These are phyloP conservation scores for Oldenlandia corymbosa DNA, from an alignment of 257 asterid genomes.

Conservation along the genomic window DNA sequence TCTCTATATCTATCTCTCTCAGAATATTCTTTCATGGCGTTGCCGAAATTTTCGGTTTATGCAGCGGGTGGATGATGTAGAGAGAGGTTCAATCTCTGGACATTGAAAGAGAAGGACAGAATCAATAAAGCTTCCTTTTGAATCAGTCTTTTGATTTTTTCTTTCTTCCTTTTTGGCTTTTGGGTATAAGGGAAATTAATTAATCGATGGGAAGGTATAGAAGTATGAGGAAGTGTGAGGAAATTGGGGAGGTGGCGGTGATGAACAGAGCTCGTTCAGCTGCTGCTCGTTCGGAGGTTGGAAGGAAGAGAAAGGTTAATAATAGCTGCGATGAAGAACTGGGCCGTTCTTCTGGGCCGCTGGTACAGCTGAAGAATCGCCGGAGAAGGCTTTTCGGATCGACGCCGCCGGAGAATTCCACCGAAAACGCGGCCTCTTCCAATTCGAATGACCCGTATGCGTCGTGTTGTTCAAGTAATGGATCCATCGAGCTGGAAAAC, in stretches of 20 bases:
- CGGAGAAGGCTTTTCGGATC: conserved; percentile 23
- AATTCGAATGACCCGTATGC: conserved; percentile 30
- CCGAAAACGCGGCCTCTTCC: conserved; percentile 13
- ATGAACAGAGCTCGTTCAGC: conserved; percentile 17
- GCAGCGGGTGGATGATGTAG: background rate
- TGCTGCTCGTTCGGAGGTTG: conserved; percentile 10
- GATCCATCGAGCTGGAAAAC: conserved; percentile 27
- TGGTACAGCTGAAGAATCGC: conserved; percentile 32
- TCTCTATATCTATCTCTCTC: conserved; percentile 1
- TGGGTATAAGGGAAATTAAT: conserved; percentile 1
- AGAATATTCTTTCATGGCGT: conserved; percentile 8
- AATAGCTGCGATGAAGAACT: conserved; percentile 17
- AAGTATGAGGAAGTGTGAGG: conserved; percentile 25
- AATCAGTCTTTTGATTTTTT: background rate
- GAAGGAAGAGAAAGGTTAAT: conserved; percentile 41
- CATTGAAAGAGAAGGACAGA: background rate
- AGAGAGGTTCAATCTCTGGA: background rate
- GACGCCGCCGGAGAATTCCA: conserved; percentile 19
- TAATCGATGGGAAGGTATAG: conserved; percentile 13
- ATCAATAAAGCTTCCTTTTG: background rate
- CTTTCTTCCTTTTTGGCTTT: background rate
- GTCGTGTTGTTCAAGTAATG: conserved; percentile 41
- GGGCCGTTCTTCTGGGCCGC: conserved; percentile 22
- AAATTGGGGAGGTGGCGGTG: conserved; percentile 24
- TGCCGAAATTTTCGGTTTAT: background rate